Evolutionary conservation across 345 rosid species (phyloP).

Genomic region (Salix brachista): DNA sequence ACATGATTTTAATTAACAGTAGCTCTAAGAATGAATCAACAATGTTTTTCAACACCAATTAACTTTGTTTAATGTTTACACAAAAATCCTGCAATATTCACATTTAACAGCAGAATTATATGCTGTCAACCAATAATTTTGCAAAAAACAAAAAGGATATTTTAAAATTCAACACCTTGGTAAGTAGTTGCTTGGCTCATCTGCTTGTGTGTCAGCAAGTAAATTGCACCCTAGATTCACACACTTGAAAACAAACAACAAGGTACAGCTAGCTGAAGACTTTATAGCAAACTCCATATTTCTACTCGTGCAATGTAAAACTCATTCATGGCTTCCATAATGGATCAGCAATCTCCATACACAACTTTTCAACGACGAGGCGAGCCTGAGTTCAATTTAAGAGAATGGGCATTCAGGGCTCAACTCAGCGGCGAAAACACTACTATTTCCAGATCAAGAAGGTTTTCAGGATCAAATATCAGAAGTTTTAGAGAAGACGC

Average conservation of each 20-base stretch:
- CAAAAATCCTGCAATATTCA: too few species aligned
- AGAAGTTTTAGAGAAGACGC: constrained; percentile 71
- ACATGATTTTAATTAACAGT: too few species aligned
- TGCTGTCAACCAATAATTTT: too few species aligned
- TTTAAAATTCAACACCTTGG: too few species aligned
- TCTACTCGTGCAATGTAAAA: not conserved
- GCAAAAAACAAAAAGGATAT: too few species aligned
- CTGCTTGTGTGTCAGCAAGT: not conserved
- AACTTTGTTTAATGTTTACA: too few species aligned
- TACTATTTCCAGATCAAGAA: constrained; percentile 31
- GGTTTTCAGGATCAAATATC: constrained; percentile 76
- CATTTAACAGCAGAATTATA: too few species aligned
- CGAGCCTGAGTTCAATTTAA: constrained; percentile 40
- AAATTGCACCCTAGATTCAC: not conserved
- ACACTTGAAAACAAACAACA: not conserved
- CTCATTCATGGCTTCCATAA: constrained; percentile 22
- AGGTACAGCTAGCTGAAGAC: not conserved
- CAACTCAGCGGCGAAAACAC: constrained; percentile 45
- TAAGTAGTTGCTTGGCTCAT: not conserved
- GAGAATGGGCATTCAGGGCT: constrained; percentile 56
- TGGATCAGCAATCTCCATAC: constrained; percentile 24
- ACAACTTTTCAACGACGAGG: constrained; percentile 24
- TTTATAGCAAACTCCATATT: not conserved
- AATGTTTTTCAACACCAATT: too few species aligned
- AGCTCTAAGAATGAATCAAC: too few species aligned